Percentiles rank a stretch among this genome's conserved stretches.
Evolutionary conservation across 345 rosid genomes (phyloP).

Genomic region (Populus deltoides): DNA sequence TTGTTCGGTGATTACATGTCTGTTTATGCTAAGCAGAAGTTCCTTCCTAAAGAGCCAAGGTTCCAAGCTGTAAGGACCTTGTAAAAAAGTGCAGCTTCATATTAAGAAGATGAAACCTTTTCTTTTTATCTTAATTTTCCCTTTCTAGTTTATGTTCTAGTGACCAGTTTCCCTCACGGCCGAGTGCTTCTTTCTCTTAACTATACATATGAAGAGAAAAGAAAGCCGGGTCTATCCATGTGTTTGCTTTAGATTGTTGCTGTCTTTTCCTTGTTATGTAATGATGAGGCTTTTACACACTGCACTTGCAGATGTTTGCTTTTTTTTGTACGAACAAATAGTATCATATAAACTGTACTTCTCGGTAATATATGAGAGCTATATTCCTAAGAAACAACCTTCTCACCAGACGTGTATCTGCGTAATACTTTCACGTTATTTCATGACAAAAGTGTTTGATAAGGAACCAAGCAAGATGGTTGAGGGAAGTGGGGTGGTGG

Average conservation of each 20-base stretch:
- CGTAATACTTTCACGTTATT: neutral
- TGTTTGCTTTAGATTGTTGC: constrained; percentile 1
- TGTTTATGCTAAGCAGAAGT: constrained; percentile 82
- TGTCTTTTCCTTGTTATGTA: neutral
- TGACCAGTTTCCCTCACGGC: neutral
- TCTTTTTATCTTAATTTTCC: neutral
- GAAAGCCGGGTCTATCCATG: constrained; percentile 15
- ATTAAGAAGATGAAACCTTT: neutral
- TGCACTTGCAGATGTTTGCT: neutral
- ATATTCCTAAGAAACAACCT: neutral
- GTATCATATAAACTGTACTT: neutral
- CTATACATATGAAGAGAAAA: constrained; percentile 3
- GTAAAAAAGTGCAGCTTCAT: constrained; percentile 17
- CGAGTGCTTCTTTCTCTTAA: constrained; percentile 25
- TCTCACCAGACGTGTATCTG: neutral
- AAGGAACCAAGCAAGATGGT: too few species aligned
- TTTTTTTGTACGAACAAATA: neutral
- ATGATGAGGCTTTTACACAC: neutral
- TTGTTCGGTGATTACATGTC: constrained; percentile 94
- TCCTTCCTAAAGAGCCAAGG: constrained; percentile 81
- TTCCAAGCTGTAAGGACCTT: constrained; percentile 62
- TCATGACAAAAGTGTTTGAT: too few species aligned
- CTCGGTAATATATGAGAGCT: neutral
- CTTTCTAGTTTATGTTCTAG: neutral
- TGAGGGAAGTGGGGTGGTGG: too few species aligned